Evolutionary conservation across 768 basidiomycete genomes (phyloP).

Genomic region (Vishniacozyma victoriae): DNA sequence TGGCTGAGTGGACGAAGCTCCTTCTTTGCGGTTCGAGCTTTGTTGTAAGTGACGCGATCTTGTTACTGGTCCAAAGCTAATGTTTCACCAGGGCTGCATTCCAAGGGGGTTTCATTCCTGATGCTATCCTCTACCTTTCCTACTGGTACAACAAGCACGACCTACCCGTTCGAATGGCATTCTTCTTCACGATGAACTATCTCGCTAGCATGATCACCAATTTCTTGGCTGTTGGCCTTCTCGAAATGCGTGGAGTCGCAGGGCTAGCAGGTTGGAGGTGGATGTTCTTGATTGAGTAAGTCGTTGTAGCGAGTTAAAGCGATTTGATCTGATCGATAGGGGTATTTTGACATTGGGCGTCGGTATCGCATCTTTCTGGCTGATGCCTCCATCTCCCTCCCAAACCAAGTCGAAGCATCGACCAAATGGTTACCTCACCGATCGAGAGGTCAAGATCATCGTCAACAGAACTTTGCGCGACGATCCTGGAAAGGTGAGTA

Average conservation of each 20-base stretch:
- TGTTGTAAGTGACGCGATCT: conserved; percentile 5
- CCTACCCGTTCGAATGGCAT: conserved; percentile 64
- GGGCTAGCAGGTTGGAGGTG: conserved; percentile 52
- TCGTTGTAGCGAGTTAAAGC: conserved; percentile 14
- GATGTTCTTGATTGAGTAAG: conserved; percentile 56
- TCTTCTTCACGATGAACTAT: conserved; percentile 56
- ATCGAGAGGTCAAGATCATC: conserved; percentile 44
- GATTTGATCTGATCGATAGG: conserved; percentile 1
- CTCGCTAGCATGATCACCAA: conserved; percentile 66
- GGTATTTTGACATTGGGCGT: conserved; percentile 27
- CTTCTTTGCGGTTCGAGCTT: conserved; percentile 55
- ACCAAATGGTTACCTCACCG: conserved; percentile 45
- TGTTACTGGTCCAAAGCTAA: conserved; percentile 43
- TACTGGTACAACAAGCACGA: conserved; percentile 51
- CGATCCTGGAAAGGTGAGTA: too few relatives aligned
- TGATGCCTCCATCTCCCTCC: conserved; percentile 36
- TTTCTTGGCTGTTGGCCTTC: conserved; percentile 63
- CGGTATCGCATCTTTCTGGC: conserved; percentile 44
- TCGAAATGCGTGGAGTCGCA: conserved; percentile 54
- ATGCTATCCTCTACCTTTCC: conserved; percentile 48
- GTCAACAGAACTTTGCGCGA: conserved; percentile 35
- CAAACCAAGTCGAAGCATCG: conserved; percentile 37
- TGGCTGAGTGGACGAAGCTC: conserved; percentile 55
- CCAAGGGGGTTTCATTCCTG: conserved; percentile 56
- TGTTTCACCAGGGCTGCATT: conserved; percentile 53